Evolutionary conservation across 169 alveolate genomes (phyloP).

Genomic region (Eimeria sp.): DNA sequence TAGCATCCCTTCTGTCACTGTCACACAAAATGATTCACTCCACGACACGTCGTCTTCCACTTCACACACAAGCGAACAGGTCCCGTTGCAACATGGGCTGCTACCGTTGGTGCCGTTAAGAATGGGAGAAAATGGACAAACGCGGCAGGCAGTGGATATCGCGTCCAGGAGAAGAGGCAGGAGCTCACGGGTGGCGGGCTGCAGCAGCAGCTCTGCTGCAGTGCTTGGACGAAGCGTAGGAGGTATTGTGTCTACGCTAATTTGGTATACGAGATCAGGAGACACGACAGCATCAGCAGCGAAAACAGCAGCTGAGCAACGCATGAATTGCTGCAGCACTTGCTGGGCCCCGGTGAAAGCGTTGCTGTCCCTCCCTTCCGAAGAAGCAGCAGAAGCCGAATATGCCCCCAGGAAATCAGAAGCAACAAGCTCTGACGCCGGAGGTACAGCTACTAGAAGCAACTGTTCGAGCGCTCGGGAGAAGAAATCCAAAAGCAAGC

Average conservation of each 20-base stretch:
- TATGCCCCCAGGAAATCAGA: background rate
- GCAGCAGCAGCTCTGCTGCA: conserved; percentile 76
- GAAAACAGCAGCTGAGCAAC: conserved; percentile 47
- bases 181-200: conserved; percentile 71
- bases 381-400: background rate
- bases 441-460: conserved; percentile 59
- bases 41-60: background rate
- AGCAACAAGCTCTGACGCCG: conserved; percentile 51
- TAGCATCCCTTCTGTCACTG: conserved; percentile 58
- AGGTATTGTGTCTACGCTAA: conserved; percentile 24
- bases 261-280: conserved; percentile 57
- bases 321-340: conserved; percentile 54
- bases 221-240: conserved; percentile 28
- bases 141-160: conserved; percentile 64
- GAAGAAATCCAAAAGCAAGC: conserved; percentile 58
- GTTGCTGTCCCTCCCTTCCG: background rate
- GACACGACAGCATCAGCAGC: conserved; percentile 55
- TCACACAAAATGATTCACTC: background rate
- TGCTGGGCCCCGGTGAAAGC: conserved; percentile 3
- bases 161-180: conserved; percentile 63
- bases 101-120: background rate
- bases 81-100: background rate
- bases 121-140: conserved; percentile 45
- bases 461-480: conserved; percentile 67
- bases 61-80: conserved; percentile 6